Base-by-base conservation (phyloP, 108 stramenopile species). In the Cyclotella choctawhatcheeana region DNA sequence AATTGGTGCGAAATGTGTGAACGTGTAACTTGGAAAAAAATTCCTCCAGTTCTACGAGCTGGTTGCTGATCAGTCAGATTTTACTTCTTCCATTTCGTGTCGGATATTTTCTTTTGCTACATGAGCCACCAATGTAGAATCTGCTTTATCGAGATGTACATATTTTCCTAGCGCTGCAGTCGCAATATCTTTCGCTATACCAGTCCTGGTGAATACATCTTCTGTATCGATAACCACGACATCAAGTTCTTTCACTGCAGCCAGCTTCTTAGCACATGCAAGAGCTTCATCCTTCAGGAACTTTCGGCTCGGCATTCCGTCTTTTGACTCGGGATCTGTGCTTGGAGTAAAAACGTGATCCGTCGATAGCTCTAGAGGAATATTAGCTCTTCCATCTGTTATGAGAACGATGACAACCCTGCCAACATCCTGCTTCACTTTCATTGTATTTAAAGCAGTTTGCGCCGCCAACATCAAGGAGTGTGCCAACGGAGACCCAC, bases 141-240 rank as follows among this genome's bases (percentile, higher is more conserved):
- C 88, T 0, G 97, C 93, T 87, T 94, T 95, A 51, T 85, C 82
- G 51, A 97, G 88, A 52, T 91, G 92, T 69, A 93, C 91, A 82
- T 97, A 95, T 58, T 87, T 91, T 14, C 97, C 94, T 69, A 32
- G 25, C 3, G 96, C 98, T 12, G 94, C 98, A 52, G 91, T 73
- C 20, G 97, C 94, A 76, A 98, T 97, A 16, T 98, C 98, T 82
- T 98, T 98, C 24, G 98, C 97, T 43, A 98, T 58, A 59, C 98
- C 98, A 24, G 98, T 98, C 48, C 89, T 90, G 67, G 97, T 96
- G 71, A 98, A 98, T 74, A 97, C 97, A 83, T 96, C 96, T 68
- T 98, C 98, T 1, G 96, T 97, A 64, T 98, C 97, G 50, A 98
- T 93, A 63, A 93, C 90, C 14, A 98, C 88, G 26, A 98, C 66